Evolutionary conservation across 108 stramenopile species (phyloP).

Genomic region (Cyclotella kingstonii): DNA sequence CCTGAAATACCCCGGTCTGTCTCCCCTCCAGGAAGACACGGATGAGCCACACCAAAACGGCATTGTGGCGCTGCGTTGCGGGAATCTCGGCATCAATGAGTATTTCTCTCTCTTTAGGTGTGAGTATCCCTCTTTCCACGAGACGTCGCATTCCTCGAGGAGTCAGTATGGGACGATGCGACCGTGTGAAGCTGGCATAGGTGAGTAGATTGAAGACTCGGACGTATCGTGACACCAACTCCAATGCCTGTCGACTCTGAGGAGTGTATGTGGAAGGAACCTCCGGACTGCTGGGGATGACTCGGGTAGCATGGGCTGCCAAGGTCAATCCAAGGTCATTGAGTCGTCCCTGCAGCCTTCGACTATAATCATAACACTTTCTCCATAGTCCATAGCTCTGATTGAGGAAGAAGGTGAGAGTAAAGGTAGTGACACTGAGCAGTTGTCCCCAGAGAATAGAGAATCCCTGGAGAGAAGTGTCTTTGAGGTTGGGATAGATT

Average conservation of each 20-base stretch:
- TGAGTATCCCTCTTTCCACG: conserved; percentile 82
- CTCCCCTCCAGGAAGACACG: conserved; percentile 76
- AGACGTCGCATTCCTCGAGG: conserved; percentile 84
- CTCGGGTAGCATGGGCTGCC: conserved; percentile 78
- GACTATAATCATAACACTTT: conserved; percentile 75
- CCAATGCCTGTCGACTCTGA: conserved; percentile 67
- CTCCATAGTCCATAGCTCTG: conserved; percentile 87
- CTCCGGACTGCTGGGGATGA: conserved; percentile 47
- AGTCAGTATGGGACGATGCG: conserved; percentile 86
- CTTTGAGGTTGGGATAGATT: conserved; percentile 46
- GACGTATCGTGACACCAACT: conserved; percentile 72
- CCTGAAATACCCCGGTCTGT: conserved; percentile 73
- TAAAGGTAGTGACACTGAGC: conserved; percentile 85
- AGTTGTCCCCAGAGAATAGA: conserved; percentile 80
- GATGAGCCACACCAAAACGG: conserved; percentile 84
- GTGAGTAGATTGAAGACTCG: conserved; percentile 87
- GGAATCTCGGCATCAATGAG: conserved; percentile 75
- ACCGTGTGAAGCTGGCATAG: conserved; percentile 86
- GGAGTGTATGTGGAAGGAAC: conserved; percentile 74
- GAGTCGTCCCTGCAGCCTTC: conserved; percentile 82
- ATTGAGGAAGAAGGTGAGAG: conserved; percentile 89
- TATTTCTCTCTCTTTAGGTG: conserved; percentile 65
- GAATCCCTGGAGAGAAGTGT: conserved; percentile 58
- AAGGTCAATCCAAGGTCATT: conserved; percentile 87
- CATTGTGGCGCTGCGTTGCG: conserved; percentile 85